Evolutionary conservation across 768 basidiomycete species (phyloP).

Genomic region (Tremella mesenterica): DNA sequence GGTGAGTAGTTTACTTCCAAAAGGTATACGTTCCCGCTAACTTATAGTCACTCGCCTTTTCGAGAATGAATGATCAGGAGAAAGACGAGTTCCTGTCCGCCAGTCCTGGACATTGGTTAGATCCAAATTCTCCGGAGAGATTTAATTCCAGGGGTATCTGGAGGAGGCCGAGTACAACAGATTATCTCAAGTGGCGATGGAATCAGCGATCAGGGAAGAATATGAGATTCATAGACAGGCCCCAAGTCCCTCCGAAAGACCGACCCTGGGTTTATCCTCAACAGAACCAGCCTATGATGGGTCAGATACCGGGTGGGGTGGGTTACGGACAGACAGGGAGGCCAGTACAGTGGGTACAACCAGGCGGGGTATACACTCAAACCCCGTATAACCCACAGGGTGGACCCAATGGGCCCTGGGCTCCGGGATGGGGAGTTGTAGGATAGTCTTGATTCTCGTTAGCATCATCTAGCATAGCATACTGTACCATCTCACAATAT

Average conservation of each 20-base stretch:
- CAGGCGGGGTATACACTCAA: no score
- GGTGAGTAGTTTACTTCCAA: slow-evolving; percentile 17
- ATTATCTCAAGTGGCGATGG: neutral
- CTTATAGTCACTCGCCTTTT: neutral
- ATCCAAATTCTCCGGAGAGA: neutral
- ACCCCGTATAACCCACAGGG: no score
- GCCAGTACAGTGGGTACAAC: no score
- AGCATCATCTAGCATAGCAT: no score
- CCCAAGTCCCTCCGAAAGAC: neutral
- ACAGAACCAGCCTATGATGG: neutral
- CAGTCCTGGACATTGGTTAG: neutral
- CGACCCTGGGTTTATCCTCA: neutral
- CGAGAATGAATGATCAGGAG: neutral
- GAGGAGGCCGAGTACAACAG: neutral
- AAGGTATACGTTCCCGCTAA: neutral
- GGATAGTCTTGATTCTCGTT: no score
- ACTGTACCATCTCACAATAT: no score
- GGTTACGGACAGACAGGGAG: no score
- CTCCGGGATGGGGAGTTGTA: no score
- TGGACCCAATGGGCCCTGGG: no score
- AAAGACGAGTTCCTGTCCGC: neutral
- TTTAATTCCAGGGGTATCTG: neutral
- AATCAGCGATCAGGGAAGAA: neutral
- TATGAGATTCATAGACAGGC: neutral
- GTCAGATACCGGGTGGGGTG: neutral